Conservation (phyloP, 2,329 filamentous ascomycete genomes). For the Zymoseptoria pseudotritici region DNA sequence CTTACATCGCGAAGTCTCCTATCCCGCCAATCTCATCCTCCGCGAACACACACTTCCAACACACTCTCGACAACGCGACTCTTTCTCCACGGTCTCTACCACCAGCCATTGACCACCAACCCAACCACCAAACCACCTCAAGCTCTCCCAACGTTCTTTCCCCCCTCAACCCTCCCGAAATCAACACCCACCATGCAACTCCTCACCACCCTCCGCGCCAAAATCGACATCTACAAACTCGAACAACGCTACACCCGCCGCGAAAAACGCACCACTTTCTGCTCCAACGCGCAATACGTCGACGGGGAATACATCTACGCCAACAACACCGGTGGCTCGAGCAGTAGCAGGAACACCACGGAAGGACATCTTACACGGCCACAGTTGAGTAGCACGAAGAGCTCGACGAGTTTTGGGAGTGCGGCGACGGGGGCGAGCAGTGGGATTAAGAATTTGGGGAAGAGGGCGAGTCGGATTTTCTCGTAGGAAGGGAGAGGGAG, state of each 20-base stretch:
- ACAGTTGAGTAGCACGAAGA: not conserved
- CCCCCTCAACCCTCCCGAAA: not conserved
- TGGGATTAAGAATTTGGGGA: not conserved
- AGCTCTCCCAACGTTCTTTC: too few species aligned
- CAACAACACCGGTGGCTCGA: conserved; percentile 19
- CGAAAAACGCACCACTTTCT: conserved; percentile 82
- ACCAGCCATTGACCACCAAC: not conserved
- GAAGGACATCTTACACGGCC: too few species aligned
- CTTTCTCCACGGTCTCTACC: not conserved
- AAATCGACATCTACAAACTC: conserved; percentile 87
- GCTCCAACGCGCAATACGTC: conserved; percentile 83
- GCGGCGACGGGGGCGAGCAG: not conserved
- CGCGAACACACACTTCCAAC: too few species aligned
- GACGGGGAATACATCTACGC: conserved; percentile 89
- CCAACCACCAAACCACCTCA: too few species aligned
- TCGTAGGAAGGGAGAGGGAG: not conserved
- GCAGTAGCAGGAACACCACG: not conserved
- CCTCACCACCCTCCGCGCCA: conserved; percentile 67
- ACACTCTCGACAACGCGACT: not conserved
- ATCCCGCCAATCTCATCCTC: not conserved
- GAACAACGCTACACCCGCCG: conserved; percentile 92
- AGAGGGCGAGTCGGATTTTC: not conserved
- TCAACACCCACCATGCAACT: conserved; percentile 49
- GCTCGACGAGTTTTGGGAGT: not conserved
- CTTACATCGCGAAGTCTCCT: not conserved